These are phyloP conservation scores for Cladophialophora chaetospira DNA, from an alignment of 2,329 filamentous ascomycete genomes.

Conservation along the genomic window DNA sequence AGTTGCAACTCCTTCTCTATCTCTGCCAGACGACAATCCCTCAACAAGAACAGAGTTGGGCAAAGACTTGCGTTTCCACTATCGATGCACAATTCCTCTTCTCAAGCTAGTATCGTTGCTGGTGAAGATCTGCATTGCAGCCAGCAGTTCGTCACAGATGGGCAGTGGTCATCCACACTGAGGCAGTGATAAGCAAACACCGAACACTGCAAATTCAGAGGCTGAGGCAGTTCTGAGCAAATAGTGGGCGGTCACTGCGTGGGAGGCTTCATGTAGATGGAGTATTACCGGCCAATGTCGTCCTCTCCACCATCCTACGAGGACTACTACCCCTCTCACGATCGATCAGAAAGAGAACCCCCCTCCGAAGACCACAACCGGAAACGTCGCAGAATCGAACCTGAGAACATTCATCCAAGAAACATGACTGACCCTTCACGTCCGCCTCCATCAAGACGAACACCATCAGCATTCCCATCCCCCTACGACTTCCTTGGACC, in stretches of 20 bases:
- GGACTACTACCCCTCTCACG: constrained; percentile 22
- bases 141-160: neutral
- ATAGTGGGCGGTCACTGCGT: neutral
- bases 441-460: neutral
- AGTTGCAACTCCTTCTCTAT: neutral
- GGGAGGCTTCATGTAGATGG: constrained; percentile 7
- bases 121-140: neutral
- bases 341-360: constrained; percentile 20
- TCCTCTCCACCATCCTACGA: constrained; percentile 24
- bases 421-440: constrained; percentile 18
- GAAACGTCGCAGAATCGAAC: constrained; percentile 26
- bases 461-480: neutral
- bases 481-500: neutral
- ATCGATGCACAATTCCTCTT: neutral
- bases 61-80: neutral
- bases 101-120: neutral
- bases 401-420: constrained; percentile 4
- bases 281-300: constrained; percentile 14
- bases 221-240: neutral
- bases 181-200: neutral
- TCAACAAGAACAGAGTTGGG: no score
- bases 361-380: constrained; percentile 18
- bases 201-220: neutral
- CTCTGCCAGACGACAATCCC: no score
- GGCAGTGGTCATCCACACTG: constrained; percentile 11